Evolutionary conservation across 306 rosid species (phyloP).

Genomic region (Cicer chorassanicum): DNA sequence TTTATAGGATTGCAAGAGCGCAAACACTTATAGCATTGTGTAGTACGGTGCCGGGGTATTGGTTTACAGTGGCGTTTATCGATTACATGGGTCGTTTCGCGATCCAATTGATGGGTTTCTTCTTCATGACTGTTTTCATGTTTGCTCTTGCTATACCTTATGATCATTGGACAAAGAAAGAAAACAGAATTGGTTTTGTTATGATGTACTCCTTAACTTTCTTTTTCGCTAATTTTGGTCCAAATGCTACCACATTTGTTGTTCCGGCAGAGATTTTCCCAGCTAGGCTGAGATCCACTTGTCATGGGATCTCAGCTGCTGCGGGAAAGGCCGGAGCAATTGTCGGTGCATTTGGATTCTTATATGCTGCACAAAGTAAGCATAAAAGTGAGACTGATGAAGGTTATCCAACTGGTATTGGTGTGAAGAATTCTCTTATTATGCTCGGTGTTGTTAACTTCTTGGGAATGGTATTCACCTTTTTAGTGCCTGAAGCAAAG

Average conservation of each 20-base stretch:
- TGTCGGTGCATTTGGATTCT: slow-evolving; percentile 86
- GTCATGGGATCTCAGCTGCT: slow-evolving; percentile 94
- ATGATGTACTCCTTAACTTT: slow-evolving; percentile 77
- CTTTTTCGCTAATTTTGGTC: slow-evolving; percentile 91
- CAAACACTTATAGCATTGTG: slow-evolving; percentile 84
- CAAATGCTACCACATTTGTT: slow-evolving; percentile 86
- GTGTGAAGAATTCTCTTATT: slow-evolving; percentile 68
- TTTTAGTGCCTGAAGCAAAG: slow-evolving; percentile 85
- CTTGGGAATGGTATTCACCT: slow-evolving; percentile 62
- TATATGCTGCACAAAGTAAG: slow-evolving; percentile 74
- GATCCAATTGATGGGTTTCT: slow-evolving; percentile 85
- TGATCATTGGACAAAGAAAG: slow-evolving; percentile 69
- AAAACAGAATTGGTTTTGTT: slow-evolving; percentile 65
- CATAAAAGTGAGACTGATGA: slow-evolving; percentile 44
- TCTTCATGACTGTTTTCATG: slow-evolving; percentile 96
- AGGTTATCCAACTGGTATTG: slow-evolving; percentile 85
- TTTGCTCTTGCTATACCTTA: slow-evolving; percentile 86
- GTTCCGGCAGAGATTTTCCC: slow-evolving; percentile 95
- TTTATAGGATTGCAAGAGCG: slow-evolving; percentile 72
- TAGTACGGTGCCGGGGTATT: slow-evolving; percentile 91
- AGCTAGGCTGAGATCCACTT: slow-evolving; percentile 82
- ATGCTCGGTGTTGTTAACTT: slow-evolving; percentile 78
- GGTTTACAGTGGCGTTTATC: slow-evolving; percentile 77
- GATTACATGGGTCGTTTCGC: slow-evolving; percentile 78
- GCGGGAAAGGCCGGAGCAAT: slow-evolving; percentile 94